Evolutionary conservation across 441 rosid species (phyloP).

Genomic region (Syzygium syzygioides): DNA sequence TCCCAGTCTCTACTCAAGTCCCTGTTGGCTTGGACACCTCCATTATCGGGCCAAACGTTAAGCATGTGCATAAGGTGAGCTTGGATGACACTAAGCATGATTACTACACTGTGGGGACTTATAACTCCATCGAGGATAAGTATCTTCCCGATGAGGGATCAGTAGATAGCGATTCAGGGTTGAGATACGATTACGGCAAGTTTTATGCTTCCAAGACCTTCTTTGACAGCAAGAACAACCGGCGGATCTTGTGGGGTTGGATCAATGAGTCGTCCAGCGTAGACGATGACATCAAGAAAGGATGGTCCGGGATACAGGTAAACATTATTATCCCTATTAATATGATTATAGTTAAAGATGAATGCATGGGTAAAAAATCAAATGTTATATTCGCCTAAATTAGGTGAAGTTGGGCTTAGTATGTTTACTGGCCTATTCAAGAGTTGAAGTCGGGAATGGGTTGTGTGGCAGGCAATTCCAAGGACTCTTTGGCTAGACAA

Average conservation of each 20-base stretch:
- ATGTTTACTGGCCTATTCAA: background rate
- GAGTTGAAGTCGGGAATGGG: background rate
- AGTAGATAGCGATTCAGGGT: constrained; percentile 20
- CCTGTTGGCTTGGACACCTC: constrained; percentile 36
- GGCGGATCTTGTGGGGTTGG: constrained; percentile 50
- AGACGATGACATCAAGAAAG: constrained; percentile 29
- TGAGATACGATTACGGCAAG: constrained; percentile 45
- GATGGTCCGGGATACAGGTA: constrained; percentile 57
- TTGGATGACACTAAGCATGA: constrained; percentile 28
- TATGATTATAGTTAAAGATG: background rate
- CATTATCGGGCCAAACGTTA: constrained; percentile 6
- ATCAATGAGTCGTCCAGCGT: constrained; percentile 28
- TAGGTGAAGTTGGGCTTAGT: background rate
- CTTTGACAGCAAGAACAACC: constrained; percentile 31
- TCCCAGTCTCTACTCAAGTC: constrained; percentile 27
- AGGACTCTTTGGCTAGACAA: constrained; percentile 15
- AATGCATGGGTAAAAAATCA: background rate
- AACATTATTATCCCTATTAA: background rate
- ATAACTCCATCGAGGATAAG: constrained; percentile 16
- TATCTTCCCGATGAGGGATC: constrained; percentile 32
- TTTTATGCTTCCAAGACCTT: constrained; percentile 52
- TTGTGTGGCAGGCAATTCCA: constrained; percentile 15
- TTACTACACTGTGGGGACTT: constrained; percentile 36
- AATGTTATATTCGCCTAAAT: background rate
- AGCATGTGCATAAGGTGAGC: constrained; percentile 49